Percentiles rank a stretch among this genome's conserved stretches.
These are phyloP conservation scores for Silene latifolia DNA, from an alignment of 148 eudicot species.

Conservation along the genomic window DNA sequence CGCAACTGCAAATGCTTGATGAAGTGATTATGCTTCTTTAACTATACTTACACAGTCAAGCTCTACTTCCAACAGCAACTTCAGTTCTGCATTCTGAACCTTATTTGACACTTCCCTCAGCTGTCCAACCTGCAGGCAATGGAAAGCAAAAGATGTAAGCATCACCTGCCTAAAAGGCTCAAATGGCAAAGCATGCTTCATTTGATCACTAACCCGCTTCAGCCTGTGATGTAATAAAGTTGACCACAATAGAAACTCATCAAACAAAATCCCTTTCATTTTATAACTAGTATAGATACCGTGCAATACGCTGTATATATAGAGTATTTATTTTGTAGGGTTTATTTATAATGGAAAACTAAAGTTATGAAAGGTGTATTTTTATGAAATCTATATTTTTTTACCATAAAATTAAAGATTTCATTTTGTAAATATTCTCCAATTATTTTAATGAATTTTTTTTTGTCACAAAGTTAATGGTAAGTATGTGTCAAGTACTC, in stretches of 20 bases:
- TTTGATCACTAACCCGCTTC: neutral
- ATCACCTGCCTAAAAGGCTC: neutral
- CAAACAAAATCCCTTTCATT: neutral
- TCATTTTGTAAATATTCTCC: too few relatives aligned
- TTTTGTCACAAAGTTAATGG: too few relatives aligned
- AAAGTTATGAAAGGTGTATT: too few relatives aligned
- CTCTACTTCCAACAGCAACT: conserved; percentile 76
- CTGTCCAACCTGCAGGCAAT: conserved; percentile 63
- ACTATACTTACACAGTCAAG: conserved; percentile 49
- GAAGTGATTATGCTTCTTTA: neutral
- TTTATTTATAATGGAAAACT: too few relatives aligned
- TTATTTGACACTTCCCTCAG: conserved; percentile 76
- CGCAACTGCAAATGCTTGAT: neutral
- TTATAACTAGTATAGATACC: too few relatives aligned
- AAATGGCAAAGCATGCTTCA: neutral
- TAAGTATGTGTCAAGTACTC: too few relatives aligned
- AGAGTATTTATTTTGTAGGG: too few relatives aligned
- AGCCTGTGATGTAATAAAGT: neutral
- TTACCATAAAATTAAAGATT: too few relatives aligned
- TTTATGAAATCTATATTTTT: too few relatives aligned
- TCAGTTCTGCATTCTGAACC: conserved; percentile 73
- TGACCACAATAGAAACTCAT: neutral
- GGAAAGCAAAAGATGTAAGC: conserved; percentile 1
- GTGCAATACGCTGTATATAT: too few relatives aligned
- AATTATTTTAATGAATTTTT: too few relatives aligned